phyloP scores from a whole-genome alignment of 2,329 filamentous ascomycete species.

The Aspergillus aculeatinus region DNA sequence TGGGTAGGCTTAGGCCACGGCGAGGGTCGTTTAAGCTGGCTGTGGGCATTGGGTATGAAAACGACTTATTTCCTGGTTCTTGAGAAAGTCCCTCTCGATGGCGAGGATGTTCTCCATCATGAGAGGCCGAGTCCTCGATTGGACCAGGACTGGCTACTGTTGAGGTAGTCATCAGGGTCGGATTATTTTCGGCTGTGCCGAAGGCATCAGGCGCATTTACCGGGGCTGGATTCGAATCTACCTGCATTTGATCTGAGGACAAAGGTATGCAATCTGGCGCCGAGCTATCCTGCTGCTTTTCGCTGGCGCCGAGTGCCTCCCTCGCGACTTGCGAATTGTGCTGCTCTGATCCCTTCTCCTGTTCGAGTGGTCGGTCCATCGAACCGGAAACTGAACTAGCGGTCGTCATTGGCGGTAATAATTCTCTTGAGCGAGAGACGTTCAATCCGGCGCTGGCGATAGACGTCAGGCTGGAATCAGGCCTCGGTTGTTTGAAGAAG shows the following conservation, averaged over 20 bases:
- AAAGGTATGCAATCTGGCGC: slow-evolving; percentile 53
- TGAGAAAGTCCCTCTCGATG: slow-evolving; percentile 42
- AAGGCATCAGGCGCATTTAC: slow-evolving; percentile 50
- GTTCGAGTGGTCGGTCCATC: slow-evolving; percentile 31
- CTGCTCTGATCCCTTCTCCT: slow-evolving; percentile 34
- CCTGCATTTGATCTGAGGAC: slow-evolving; percentile 46
- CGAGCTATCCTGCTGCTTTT: slow-evolving; percentile 36
- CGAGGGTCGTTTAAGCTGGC: slow-evolving; percentile 50
- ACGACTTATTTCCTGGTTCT: slow-evolving; percentile 53
- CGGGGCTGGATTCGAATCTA: slow-evolving; percentile 53
- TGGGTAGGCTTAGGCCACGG: slow-evolving; percentile 60
- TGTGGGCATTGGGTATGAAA: slow-evolving; percentile 64
- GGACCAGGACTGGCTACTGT: slow-evolving; percentile 49
- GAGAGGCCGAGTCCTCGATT: slow-evolving; percentile 45
- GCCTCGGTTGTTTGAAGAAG: slow-evolving; percentile 38
- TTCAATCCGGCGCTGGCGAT: slow-evolving; percentile 46
- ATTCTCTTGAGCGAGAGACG: slow-evolving; percentile 39
- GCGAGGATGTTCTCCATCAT: slow-evolving; percentile 44
- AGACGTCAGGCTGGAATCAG: slow-evolving; percentile 40
- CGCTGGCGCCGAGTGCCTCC: slow-evolving; percentile 41
- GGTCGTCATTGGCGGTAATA: slow-evolving; percentile 41
- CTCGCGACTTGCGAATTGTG: slow-evolving; percentile 43
- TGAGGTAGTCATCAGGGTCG: slow-evolving; percentile 52
- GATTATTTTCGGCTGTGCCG: slow-evolving; percentile 52
- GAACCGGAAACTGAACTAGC: slow-evolving; percentile 59